phyloP scores from a whole-genome alignment of 1,284 basidiomycete genomes.

The Cutaneotrichosporon arboriforme region DNA sequence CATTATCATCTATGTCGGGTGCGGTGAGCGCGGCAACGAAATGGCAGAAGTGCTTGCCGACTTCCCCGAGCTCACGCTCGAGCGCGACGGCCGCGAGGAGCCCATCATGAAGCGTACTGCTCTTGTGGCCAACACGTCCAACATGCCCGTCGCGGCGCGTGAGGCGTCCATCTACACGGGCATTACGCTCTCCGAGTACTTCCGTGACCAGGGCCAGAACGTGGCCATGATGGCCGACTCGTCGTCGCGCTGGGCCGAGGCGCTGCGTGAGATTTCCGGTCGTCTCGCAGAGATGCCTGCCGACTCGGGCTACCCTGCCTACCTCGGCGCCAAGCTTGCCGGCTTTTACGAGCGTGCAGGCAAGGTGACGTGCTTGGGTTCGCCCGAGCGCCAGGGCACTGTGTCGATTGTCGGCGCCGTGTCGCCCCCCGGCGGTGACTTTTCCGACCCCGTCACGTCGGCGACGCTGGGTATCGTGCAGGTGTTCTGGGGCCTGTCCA shows the following conservation, averaged over 20 bases:
- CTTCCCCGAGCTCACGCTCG: conserved; percentile 93
- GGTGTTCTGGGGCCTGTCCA: conserved; percentile 64
- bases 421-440: conserved; percentile 97
- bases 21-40: conserved; percentile 48
- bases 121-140: conserved; percentile 97
- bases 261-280: conserved; percentile 97
- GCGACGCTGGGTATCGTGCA: conserved; percentile 98
- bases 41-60: conserved; percentile 99
- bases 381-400: conserved; percentile 80
- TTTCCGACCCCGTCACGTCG: conserved; percentile 97
- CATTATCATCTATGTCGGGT: conserved; percentile 98
- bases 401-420: conserved; percentile 99
- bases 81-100: conserved; percentile 82
- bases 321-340: conserved; percentile 91
- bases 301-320: conserved; percentile 97
- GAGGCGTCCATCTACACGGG: conserved; percentile 99
- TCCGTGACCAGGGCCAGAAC: conserved; percentile 96
- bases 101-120: conserved; percentile 99
- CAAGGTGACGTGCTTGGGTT: conserved; percentile 87
- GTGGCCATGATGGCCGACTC: conserved; percentile 99
- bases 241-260: conserved; percentile 98
- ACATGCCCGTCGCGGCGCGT: conserved; percentile 99
- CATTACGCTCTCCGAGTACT: conserved; percentile 98
- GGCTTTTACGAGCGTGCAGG: conserved; percentile 99
- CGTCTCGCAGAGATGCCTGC: conserved; percentile 99